Evolutionary conservation across 208 protist species (phyloP).

Genomic region (Zelonia costaricensis): DNA sequence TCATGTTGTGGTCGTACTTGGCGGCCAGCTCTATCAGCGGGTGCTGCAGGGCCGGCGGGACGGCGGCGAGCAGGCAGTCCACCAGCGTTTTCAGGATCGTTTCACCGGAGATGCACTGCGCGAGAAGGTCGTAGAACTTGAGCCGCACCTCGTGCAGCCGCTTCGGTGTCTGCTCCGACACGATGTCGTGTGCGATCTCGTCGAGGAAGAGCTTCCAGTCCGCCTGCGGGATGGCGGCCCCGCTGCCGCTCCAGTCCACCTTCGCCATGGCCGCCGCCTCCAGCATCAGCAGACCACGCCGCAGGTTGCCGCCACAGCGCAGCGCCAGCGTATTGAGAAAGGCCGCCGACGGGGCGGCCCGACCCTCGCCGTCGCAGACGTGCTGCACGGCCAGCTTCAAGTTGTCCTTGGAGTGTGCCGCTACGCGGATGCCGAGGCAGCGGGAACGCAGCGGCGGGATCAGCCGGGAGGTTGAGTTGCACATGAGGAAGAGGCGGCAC

Average conservation of each 20-base stretch:
- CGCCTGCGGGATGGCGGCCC: constrained; percentile 69
- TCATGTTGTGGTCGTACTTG: constrained; percentile 97
- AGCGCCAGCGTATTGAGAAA: constrained; percentile 78
- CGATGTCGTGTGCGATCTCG: constrained; percentile 91
- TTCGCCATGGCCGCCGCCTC: constrained; percentile 92
- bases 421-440: constrained; percentile 97
- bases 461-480: constrained; percentile 93
- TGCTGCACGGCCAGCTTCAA: constrained; percentile 66
- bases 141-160: constrained; percentile 92
- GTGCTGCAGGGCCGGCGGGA: constrained; percentile 71
- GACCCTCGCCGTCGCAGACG: constrained; percentile 77
- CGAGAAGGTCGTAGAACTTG: constrained; percentile 98
- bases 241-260: constrained; percentile 83
- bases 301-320: constrained; percentile 94
- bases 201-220: constrained; percentile 97
- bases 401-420: constrained; percentile 94
- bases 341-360: constrained; percentile 41
- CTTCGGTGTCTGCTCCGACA: constrained; percentile 95
- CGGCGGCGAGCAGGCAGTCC: constrained; percentile 70
- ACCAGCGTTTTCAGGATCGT: constrained; percentile 93
- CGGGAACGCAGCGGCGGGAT: constrained; percentile 98
- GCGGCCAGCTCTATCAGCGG: constrained; percentile 93
- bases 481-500: constrained; percentile 97
- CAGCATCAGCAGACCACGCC: constrained; percentile 96
- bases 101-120: constrained; percentile 98